Percentiles rank a stretch among this genome's conserved stretches.
Conservation (phyloP, 2,329 filamentous ascomycete species). For the Capronia coronata region DNA sequence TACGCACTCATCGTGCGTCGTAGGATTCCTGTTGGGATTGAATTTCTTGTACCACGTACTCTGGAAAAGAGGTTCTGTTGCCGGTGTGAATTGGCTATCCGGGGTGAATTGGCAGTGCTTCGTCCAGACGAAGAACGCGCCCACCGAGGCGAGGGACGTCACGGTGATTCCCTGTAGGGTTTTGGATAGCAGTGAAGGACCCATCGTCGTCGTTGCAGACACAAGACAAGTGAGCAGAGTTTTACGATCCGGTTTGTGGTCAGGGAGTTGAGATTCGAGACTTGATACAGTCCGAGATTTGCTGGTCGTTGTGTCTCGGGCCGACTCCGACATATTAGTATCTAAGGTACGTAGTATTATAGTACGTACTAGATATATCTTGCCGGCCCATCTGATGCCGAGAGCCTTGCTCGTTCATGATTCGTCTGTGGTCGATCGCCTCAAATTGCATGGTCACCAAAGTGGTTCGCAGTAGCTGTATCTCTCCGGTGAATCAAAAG, state of each 20-base stretch:
- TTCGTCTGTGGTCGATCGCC: no score
- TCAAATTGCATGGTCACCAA: no score
- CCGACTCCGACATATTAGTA: background rate
- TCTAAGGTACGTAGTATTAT: no score
- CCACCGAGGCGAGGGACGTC: constrained; percentile 45
- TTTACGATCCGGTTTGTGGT: background rate
- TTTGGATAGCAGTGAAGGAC: constrained; percentile 18
- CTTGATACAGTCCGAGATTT: background rate
- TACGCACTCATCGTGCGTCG: constrained; percentile 59
- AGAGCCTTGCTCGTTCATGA: background rate
- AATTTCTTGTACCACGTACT: constrained; percentile 51
- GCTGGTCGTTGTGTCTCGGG: background rate
- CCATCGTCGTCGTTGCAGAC: background rate
- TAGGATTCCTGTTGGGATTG: constrained; percentile 58
- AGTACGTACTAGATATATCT: no score
- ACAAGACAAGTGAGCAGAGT: background rate
- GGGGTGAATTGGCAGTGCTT: constrained; percentile 52
- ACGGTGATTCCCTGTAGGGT: constrained; percentile 41
- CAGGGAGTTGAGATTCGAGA: background rate
- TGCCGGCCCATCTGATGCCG: background rate
- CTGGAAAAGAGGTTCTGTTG: constrained; percentile 56
- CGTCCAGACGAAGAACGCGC: constrained; percentile 48
- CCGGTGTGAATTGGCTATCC: constrained; percentile 48
- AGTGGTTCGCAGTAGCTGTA: background rate
- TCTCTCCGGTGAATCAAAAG: background rate